A percentile compares a stretch with the other conserved stretches of the same genome.
phyloP scores from a whole-genome alignment of 257 asterid genomes.

The Ballota nigra region DNA sequence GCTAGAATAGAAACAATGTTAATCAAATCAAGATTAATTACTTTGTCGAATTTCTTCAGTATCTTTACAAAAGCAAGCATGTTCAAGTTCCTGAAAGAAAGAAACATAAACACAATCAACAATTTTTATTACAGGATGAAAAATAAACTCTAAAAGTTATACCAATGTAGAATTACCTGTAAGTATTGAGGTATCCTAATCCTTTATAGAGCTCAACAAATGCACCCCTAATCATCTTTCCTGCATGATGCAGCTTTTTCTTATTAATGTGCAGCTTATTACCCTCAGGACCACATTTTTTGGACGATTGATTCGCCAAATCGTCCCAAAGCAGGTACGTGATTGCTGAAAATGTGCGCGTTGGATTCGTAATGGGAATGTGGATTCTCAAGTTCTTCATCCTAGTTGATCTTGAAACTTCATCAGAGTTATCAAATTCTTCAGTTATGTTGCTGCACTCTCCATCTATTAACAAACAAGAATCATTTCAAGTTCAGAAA shows the following conservation, averaged over 20 bases:
- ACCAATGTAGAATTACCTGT: slow-evolving; percentile 48
- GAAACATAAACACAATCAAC: background rate
- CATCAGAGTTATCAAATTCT: slow-evolving; percentile 43
- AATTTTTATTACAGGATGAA: background rate
- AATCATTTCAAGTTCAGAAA: background rate
- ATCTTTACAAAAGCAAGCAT: slow-evolving; percentile 93
- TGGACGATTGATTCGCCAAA: slow-evolving; percentile 64
- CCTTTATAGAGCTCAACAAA: slow-evolving; percentile 91
- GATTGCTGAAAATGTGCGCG: slow-evolving; percentile 78
- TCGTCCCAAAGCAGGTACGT: slow-evolving; percentile 91
- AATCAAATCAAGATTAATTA: slow-evolving; percentile 27
- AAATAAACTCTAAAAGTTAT: background rate
- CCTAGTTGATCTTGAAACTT: slow-evolving; percentile 40
- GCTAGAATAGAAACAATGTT: background rate
- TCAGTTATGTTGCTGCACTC: slow-evolving; percentile 41
- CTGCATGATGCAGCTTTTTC: slow-evolving; percentile 83
- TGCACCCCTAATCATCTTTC: slow-evolving; percentile 93
- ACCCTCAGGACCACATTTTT: slow-evolving; percentile 58
- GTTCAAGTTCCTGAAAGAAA: slow-evolving; percentile 74
- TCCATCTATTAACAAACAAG: slow-evolving; percentile 43
- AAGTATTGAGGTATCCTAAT: slow-evolving; percentile 79
- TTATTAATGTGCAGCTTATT: slow-evolving; percentile 65
- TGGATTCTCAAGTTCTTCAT: slow-evolving; percentile 56
- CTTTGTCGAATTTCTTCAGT: slow-evolving; percentile 98
- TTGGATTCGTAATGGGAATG: slow-evolving; percentile 84